Conservation (phyloP, 2,329 filamentous ascomycete species). For the Colletotrichum sidae region DNA sequence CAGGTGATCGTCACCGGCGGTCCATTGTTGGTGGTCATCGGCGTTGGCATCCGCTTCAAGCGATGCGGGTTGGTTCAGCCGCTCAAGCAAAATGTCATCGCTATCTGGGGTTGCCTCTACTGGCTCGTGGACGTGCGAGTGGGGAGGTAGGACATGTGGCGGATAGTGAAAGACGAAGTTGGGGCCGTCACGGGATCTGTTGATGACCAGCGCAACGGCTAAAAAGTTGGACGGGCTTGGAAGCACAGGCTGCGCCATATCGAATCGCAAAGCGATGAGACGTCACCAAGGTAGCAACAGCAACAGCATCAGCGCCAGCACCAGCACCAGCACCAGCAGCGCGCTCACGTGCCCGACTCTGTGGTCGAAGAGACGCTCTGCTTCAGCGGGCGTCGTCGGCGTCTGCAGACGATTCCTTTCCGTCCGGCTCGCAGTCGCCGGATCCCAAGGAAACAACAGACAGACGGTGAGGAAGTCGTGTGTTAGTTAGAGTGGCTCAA, state of each 20-base stretch:
- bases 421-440: too few species aligned
- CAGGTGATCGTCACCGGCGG: slow-evolving; percentile 63
- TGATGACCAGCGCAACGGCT: slow-evolving; percentile 79
- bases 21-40: slow-evolving; percentile 57
- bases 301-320: too few species aligned
- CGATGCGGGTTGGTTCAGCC: slow-evolving; percentile 53
- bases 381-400: too few species aligned
- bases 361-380: too few species aligned
- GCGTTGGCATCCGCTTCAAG: slow-evolving; percentile 45
- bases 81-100: slow-evolving; percentile 64
- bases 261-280: slow-evolving; percentile 15
- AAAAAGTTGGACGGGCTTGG: slow-evolving; percentile 69
- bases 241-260: slow-evolving; percentile 61
- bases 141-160: slow-evolving; percentile 62
- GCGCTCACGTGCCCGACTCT: too few species aligned
- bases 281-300: background rate
- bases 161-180: slow-evolving; percentile 91
- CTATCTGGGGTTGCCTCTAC: slow-evolving; percentile 52
- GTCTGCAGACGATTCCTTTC: too few species aligned
- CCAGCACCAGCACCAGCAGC: too few species aligned
- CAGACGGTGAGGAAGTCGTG: too few species aligned
- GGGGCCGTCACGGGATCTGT: slow-evolving; percentile 81
- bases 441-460: too few species aligned
- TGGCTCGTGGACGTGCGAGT: slow-evolving; percentile 48
- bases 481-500: too few species aligned